Evolutionary conservation across 768 basidiomycete genomes (phyloP), one percentile per base, ranked within the genome.

Genomic region (Serendipita sp.): DNA sequence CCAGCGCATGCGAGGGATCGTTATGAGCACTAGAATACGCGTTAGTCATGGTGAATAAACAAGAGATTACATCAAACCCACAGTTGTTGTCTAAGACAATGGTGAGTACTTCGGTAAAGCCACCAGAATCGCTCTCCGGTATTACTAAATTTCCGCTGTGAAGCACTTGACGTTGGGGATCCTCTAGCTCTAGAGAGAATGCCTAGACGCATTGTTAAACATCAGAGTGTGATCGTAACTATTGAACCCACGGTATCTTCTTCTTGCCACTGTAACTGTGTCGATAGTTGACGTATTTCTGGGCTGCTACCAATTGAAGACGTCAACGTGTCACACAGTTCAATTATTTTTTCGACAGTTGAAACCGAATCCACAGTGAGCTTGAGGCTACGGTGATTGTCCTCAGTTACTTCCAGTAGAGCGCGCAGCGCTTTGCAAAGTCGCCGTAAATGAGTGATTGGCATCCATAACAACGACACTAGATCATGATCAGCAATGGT

Each of bases 231-330:
- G n/a, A n/a, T n/a, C n/a, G n/a, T n/a, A n/a, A n/a, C 17, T 11
- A 7, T 22, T 28, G 13, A 11, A 30, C 53, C 9, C 33, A 58
- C 53, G 9, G 11, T 13, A 34, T 58, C 53, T 33, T 26, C 53
- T 28, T 31, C 53, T 33, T 34, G 24, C 53, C 53, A 58, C 20
- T 58, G 53, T n/a, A 58, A n/a, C 53, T 58, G 53, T n/a, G 26
- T 34, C 4, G 33, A n/a, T 4, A 58, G 53, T 33, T 34, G 26
- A 24, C 53, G 20, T 24, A 58, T 30, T 31, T 58, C 53, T 58
- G 53, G 24, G 30, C 53, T 34, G 30, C 24, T 28, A 11, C 53
- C 53, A 11, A n/a, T 34, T 4, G 53, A 24, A 4, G 53, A 22
- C 9, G 53, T 26, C 53, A 28, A 58, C 4, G 17, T 58, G 20